Evolutionary conservation across 2,329 filamentous ascomycete genomes (phyloP).

Genomic region (Sporothrix brunneoviolacea): DNA sequence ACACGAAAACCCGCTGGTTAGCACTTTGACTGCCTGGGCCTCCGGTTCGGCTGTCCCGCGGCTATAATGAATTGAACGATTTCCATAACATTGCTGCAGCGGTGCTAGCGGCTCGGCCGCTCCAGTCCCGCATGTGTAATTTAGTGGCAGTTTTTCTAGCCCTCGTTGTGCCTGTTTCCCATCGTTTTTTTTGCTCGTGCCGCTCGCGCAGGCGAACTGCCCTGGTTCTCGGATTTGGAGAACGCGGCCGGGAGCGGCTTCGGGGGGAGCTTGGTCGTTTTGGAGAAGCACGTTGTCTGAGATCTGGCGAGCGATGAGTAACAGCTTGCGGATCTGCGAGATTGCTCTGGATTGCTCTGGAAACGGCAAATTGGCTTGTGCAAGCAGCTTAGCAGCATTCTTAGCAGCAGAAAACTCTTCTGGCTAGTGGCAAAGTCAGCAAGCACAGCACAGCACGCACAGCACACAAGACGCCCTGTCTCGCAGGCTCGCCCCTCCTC

Average conservation of each 20-base stretch:
- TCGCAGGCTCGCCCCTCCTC: neutral
- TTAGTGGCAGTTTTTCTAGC: no score
- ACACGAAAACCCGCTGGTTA: no score
- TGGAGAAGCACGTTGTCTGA: no score
- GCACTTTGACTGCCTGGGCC: no score
- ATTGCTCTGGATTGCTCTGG: constrained; percentile 2
- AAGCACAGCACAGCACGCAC: neutral
- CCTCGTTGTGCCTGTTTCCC: neutral
- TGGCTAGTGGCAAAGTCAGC: constrained; percentile 3
- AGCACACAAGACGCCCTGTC: neutral
- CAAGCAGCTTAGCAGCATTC: no score
- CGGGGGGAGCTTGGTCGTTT: no score
- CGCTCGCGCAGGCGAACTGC: neutral
- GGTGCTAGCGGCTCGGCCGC: constrained; percentile 8
- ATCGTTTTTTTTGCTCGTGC: neutral
- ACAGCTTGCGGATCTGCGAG: no score
- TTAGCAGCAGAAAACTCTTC: constrained; percentile 6
- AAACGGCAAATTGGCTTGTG: constrained; percentile 7
- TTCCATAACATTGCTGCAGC: neutral
- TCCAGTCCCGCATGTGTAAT: no score
- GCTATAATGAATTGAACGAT: constrained; percentile 8
- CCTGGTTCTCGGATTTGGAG: constrained; percentile 5
- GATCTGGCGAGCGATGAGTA: no score
- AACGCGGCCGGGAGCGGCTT: neutral
- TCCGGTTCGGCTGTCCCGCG: constrained; percentile 8